Base-by-base conservation (phyloP, 352 stramenopile genomes). In the Phytophthora europaea region DNA sequence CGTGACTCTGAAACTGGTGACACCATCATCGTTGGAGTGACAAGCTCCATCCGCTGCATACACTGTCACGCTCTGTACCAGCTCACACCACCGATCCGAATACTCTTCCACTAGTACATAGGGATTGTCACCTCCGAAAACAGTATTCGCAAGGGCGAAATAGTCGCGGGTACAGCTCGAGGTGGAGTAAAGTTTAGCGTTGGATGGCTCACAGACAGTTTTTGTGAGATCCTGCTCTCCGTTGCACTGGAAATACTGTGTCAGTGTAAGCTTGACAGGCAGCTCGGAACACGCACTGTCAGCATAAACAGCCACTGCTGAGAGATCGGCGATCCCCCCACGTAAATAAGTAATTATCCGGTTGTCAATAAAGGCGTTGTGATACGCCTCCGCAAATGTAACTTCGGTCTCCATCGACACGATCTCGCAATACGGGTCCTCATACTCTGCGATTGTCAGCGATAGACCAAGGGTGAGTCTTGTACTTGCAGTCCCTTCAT, bases 1-100 rank as follows among this genome's bases (percentile, higher is more conserved):
- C 7, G 26, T 69, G 8, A 18, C 62, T 48, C 38, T 28, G n/a
- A 62, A 69, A n/a, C 62, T 69, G 16, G 62, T 69, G 18, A 31
- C 9, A n/a, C 40, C 62, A 48, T 62, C 62, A 26, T 8, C 15
- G 38, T 56, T 55, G 18, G 52, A 13, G 38, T 69, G 52, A 26
- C 62, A 69, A 48, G 5, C 10, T n/a, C 52, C 62, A 50, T 61
- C 50, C 3, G 62, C 62, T n/a, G 23, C 13, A n/a, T 69, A 48
- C 13, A 59, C 59, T 0, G 23, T 57, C 13, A 47, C 43, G 4
- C 12, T n/a, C 7, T 50, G 43, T 10, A 22, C 18, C 6, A 50
- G n/a, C 6, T n/a, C 15, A 22, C 60, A 13, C 47, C 26, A 50
- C 15, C 18, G 7, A 22, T 4, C 18, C 6, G 43, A 22, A 9